Percentiles rank a stretch among this genome's conserved stretches.
Conservation (phyloP, 177 flowering plant genomes). For the Vitis hybrid region DNA sequence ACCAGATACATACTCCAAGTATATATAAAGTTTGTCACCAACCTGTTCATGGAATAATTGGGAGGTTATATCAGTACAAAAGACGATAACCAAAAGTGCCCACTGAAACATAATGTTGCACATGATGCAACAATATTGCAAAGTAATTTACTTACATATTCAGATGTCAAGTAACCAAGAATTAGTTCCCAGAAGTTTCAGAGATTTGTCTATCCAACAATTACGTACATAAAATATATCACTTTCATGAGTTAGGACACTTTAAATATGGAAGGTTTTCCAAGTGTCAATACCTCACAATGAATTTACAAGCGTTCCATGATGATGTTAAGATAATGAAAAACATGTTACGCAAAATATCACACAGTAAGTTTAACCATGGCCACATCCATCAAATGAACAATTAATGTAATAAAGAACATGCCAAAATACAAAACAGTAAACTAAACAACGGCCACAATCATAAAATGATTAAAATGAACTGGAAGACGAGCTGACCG, state of each 20-base stretch:
- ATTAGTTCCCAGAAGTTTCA: not conserved
- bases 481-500: constrained; percentile 34
- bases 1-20: constrained; percentile 91
- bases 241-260: not conserved
- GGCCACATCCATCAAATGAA: no score
- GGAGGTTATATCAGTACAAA: not conserved
- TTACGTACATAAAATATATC: not conserved
- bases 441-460: not conserved
- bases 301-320: not conserved
- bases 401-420: no score
- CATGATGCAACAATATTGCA: not conserved
- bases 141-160: not conserved
- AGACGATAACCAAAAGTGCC: not conserved
- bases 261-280: not conserved
- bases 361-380: no score
- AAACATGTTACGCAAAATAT: no score
- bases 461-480: not conserved
- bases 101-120: not conserved
- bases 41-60: constrained; percentile 44
- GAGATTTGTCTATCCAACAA: not conserved
- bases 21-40: constrained; percentile 75
- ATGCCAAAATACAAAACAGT: no score
- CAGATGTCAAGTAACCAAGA: not conserved
- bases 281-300: not conserved
- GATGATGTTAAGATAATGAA: not conserved